Base-by-base conservation (phyloP, 768 basidiomycete species). In the Gloeopeniophorella convolvens region DNA sequence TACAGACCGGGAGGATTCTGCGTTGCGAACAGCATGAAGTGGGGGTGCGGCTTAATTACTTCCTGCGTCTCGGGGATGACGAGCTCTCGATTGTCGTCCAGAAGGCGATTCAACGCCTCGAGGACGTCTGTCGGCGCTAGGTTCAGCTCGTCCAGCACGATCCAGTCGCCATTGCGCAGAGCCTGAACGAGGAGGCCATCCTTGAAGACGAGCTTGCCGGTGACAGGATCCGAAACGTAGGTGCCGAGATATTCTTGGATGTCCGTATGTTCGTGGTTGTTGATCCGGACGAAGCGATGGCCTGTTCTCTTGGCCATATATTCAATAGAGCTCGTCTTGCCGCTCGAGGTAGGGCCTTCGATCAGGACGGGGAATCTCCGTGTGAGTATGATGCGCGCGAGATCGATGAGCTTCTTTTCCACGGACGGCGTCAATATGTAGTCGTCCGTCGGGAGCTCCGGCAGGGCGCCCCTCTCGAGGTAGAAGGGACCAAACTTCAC, bases 221-320 rank as follows among this genome's bases (percentile, higher is more conserved):
- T 90, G 12, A 77, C 63, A 7, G 92, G 82, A 65, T 98, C 93
- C 2, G 96, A 94, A 20, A 94, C 82, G 62, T 99, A 99, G 0
- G 92, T 92, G 3, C 96, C 96, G 39, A 98, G 76, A 62, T 99
- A 99, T 64, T 99, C 96, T 62, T 99, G 96, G 42, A 99, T 96
- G 63, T 99, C 96, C 5, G 96, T 99, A 62, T 98, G 96, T 56
- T 99, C 96, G 69, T 99, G 96, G 61, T 99, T 99, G 71, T 99
- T 99, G 75, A 99, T 97, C 33, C 96, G 89, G 26, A 99, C 83
- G 66, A 97, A 98, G 30, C 78, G 82, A 70, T 99, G 96, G 0
- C 96, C 95, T 0, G 93, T 96, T 48, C 87, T 77, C 54, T 80
- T 80, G 5, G 96, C 95, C 24, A 99, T 78, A 65, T 94, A 98